A percentile compares a stretch with the other conserved stretches of the same genome.
Evolutionary conservation across 345 rosid species (phyloP).

Genomic region (Euphorbia lathyris): DNA sequence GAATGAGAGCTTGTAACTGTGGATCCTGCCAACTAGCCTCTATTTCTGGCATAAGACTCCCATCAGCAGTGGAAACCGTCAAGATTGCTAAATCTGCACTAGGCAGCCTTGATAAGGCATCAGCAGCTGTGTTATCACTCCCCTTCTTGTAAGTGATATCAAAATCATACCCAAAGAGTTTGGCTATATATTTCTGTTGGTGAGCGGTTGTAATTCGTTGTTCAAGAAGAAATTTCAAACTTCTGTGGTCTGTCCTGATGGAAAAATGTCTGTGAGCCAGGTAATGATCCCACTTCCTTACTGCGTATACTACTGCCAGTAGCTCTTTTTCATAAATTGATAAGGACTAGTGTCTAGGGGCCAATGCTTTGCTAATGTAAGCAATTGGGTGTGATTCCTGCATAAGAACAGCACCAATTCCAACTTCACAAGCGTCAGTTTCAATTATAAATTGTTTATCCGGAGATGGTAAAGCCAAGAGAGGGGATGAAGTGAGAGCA

Average conservation of each 20-base stretch:
- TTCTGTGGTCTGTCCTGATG: neutral
- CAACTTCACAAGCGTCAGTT: neutral
- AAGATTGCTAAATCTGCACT: too few relatives aligned
- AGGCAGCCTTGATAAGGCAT: neutral
- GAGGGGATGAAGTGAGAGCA: neutral
- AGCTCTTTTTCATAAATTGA: constrained; percentile 10
- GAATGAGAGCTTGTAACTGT: neutral
- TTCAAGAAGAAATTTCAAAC: neutral
- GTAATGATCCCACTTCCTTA: neutral
- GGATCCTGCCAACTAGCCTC: too few relatives aligned
- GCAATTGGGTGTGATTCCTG: neutral
- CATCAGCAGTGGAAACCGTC: neutral
- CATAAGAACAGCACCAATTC: constrained; percentile 4
- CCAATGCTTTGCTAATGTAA: neutral
- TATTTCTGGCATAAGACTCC: neutral
- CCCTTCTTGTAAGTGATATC: neutral
- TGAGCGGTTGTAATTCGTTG: neutral
- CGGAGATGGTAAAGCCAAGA: neutral
- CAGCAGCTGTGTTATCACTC: neutral
- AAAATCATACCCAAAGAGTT: neutral
- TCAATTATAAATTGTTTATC: neutral
- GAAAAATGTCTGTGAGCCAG: neutral
- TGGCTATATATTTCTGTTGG: neutral
- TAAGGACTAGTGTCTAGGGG: neutral
- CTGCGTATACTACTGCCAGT: neutral